Evolutionary conservation across 2,329 filamentous ascomycete species (phyloP), one percentile per base, ranked within the genome.

Genomic region (Parasarocladium wereldwijsianum): DNA sequence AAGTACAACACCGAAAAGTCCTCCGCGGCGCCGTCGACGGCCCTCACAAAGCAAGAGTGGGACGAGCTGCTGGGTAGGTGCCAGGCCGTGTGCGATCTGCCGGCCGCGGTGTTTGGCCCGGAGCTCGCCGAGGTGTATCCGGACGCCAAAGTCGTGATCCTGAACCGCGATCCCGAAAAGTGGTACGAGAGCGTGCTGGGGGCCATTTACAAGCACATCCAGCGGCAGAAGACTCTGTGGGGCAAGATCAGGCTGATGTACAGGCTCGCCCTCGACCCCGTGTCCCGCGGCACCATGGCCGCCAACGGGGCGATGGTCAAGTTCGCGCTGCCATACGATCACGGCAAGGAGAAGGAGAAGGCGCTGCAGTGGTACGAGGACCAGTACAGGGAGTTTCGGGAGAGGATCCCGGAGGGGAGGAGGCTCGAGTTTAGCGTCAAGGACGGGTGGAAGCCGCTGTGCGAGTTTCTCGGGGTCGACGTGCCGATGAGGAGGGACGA

Each of bases 51-150:
- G 24, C 39, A 45, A 12, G 57, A 62, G 36, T 64, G 59, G 50
- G 61, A 66, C 43, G 46, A 48, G 33, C 43, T 65, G 6, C 53
- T 64, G 27, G 57, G 55, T 26, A 41, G 53, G 15, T 58, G 50
- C 39, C 58, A 69, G n/a, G 62, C 60, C 14, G 69, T 64, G 7
- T 60, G 62, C 33, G 67, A 67, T 26, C 46, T 70, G 11, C 71
- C 76, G 2, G 53, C 70, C 1, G 55, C 67, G 21, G 76, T 73
- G 40, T 53, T 57, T 39, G 49, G 47, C 28, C 34, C 43, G 31
- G 52, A 57, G 29, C 42, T 57, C 8, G 51, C 54, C 17, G 44
- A 42, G 17, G 24, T 38, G 7, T 49, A 49, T 28, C 49, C 49
- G 5, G 50, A 55, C 9, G 54, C 54, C 29, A 56, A 55, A 34